These are phyloP conservation scores for Candolleomyces eurysporus DNA, from an alignment of 768 basidiomycete genomes.

Conservation along the genomic window DNA sequence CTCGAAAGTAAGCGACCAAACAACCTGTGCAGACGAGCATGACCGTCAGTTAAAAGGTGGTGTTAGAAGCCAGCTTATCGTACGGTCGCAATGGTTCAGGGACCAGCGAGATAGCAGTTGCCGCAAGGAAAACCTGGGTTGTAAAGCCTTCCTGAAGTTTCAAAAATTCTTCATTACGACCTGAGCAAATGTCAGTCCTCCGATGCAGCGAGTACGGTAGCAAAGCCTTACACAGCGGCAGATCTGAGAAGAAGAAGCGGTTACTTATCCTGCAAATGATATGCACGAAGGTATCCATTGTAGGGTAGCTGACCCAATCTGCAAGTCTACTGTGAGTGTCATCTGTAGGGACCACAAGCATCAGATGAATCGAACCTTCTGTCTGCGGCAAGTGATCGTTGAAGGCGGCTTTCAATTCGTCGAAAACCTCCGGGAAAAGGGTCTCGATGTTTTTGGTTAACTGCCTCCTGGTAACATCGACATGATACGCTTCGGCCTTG, in stretches of 20 bases:
- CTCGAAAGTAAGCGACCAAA: constrained; percentile 12
- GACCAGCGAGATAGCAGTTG: not conserved
- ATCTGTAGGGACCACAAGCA: not conserved
- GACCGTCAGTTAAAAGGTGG: not conserved
- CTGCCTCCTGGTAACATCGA: constrained; percentile 18
- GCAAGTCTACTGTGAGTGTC: not conserved
- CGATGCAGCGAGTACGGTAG: not conserved
- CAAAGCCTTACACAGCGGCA: not conserved
- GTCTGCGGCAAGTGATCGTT: constrained; percentile 31
- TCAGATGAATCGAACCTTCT: constrained; percentile 16
- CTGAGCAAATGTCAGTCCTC: not conserved
- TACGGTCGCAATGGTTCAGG: constrained; percentile 24
- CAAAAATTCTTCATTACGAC: not conserved
- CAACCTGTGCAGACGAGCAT: not conserved
- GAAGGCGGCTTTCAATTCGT: constrained; percentile 39
- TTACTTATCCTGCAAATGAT: not conserved
- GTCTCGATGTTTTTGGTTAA: constrained; percentile 33
- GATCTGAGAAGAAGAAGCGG: not conserved
- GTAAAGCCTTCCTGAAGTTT: not conserved
- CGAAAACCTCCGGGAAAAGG: constrained; percentile 34
- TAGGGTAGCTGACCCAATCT: not conserved
- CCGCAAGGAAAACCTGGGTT: not conserved
- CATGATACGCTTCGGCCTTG: constrained; percentile 22
- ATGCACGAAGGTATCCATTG: not conserved
- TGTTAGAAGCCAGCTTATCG: not conserved